Conservation (phyloP, 306 rosid genomes). For the Cajanus cajan region DNA sequence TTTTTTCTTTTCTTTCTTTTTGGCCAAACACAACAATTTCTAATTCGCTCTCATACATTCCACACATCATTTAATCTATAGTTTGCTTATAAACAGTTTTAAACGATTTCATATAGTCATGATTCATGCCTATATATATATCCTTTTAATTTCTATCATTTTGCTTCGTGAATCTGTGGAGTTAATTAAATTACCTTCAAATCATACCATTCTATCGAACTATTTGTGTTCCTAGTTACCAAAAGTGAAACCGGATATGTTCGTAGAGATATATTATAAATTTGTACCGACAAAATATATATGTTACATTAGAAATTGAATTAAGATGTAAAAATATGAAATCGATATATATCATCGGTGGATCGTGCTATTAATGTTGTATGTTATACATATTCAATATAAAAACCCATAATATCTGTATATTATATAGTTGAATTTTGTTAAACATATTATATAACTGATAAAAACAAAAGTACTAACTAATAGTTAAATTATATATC, state of each 20-base stretch:
- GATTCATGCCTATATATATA: background rate
- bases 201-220: too few species aligned
- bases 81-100: background rate
- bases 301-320: background rate
- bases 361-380: background rate
- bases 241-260: background rate
- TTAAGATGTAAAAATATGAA: background rate
- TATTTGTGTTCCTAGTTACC: background rate
- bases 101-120: background rate
- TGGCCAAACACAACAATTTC: background rate
- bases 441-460: background rate
- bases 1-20: background rate
- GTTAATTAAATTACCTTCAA: too few species aligned
- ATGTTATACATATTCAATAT: background rate
- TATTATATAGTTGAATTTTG: background rate
- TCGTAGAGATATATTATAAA: background rate
- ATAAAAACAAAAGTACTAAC: background rate
- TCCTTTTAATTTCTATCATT: too few species aligned
- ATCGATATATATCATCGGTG: background rate
- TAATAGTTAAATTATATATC: background rate
- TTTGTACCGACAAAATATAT: background rate
- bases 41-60: background rate
- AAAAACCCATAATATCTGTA: background rate
- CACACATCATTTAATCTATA: background rate
- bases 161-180: too few species aligned